Evolutionary conservation across 176 grass and related monocot species (phyloP), one percentile per base, ranked within the genome.

Genomic region (Poa pratensis): DNA sequence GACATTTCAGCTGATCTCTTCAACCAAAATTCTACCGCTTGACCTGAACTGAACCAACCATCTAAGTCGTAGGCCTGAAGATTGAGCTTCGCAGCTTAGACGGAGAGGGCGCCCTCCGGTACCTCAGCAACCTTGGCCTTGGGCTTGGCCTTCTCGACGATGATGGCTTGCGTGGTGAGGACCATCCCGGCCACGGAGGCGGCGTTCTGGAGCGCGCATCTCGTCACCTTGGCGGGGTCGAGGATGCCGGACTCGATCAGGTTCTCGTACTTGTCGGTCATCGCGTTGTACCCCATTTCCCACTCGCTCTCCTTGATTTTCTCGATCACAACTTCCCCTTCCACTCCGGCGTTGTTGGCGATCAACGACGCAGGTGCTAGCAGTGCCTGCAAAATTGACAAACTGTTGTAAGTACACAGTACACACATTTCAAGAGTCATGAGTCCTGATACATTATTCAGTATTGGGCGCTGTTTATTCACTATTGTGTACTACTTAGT

Each of bases 131-230:
- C 68, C 32, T 70, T 43, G 14, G 85, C 30, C 88, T 85, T 88
- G 1, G 78, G 85, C 82, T 93, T 88, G 2, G 88, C 65, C 82
- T 93, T 90, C 59, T 93, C 91, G 6, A 90, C 91, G n/a, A 93
- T 88, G 26, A 90, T 90, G 1, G 91, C 85, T 9, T 93, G 82
- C 17, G 91, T 93, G 30, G 91, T 93, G 9, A 93, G 82, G 22
- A 93, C 88, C 91, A 93, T 90, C 49, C 88, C 91, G 22, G 91
- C 73, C 34, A 93, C 88, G 9, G 91, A 93, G 10, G 91, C 67
- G 1, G 91, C 91, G 8, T 90, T 93, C 73, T 93, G 88, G 49
- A 93, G 77, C 0, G 85, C 88, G 7, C 88, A 93, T 48, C 91
- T 85, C 6, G 91, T 83, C 64, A 93, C 91, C 82, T 93, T 93